phyloP scores from a whole-genome alignment of 306 rosid species.

The Trichosanthes cucumerina region DNA sequence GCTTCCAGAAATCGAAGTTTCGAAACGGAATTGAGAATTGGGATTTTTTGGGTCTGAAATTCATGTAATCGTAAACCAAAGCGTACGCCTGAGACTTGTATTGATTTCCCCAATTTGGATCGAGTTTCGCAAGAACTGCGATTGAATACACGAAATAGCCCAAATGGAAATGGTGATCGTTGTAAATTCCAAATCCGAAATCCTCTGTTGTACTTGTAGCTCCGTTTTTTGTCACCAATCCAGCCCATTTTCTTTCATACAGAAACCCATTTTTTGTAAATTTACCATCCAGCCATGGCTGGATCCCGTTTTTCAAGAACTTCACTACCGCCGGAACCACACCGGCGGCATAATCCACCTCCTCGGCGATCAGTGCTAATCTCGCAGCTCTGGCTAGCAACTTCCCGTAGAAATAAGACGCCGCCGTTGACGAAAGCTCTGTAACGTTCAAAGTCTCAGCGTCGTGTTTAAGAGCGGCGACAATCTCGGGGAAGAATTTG shows the following conservation, averaged over 20 bases:
- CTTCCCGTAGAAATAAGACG: slow-evolving; percentile 65
- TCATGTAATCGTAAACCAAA: slow-evolving; percentile 61
- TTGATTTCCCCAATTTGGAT: slow-evolving; percentile 59
- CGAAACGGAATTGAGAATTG: slow-evolving; percentile 48
- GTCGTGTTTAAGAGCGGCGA: slow-evolving; percentile 44
- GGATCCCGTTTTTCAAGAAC: slow-evolving; percentile 48
- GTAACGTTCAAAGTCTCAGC: slow-evolving; percentile 32
- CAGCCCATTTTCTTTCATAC: slow-evolving; percentile 68
- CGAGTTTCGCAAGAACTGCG: slow-evolving; percentile 70
- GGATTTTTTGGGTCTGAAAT: slow-evolving; percentile 16
- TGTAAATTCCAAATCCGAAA: slow-evolving; percentile 78
- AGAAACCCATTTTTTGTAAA: slow-evolving; percentile 66
- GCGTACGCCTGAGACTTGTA: slow-evolving; percentile 60
- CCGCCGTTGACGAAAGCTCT: slow-evolving; percentile 11
- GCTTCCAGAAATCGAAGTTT: slow-evolving; percentile 53
- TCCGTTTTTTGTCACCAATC: slow-evolving; percentile 57
- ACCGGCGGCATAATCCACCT: slow-evolving; percentile 27
- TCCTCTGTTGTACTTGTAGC: slow-evolving; percentile 39
- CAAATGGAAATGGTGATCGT: slow-evolving; percentile 80
- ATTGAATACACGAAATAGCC: slow-evolving; percentile 72
- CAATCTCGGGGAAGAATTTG: slow-evolving; percentile 31
- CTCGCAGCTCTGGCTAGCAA: slow-evolving; percentile 81
- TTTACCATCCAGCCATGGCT: slow-evolving; percentile 84
- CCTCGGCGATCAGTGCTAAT: slow-evolving; percentile 78
- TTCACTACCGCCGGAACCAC: slow-evolving; percentile 41